A percentile compares a stretch with the other conserved stretches of the same genome.
Evolutionary conservation across 106 monocot genomes (phyloP).

Genomic region (Gastrodia elata): DNA sequence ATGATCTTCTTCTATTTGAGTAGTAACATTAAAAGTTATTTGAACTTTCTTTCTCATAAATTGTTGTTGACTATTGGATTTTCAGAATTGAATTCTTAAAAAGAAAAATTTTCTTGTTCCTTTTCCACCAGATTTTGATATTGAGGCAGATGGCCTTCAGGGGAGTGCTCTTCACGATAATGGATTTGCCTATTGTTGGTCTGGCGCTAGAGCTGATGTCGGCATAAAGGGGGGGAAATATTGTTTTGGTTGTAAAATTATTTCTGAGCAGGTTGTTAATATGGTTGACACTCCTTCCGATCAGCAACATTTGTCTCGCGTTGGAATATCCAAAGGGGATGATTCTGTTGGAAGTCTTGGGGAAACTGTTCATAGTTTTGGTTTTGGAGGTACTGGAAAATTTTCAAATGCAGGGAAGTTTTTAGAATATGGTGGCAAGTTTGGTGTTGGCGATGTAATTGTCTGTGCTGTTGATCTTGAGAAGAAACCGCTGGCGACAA

Average conservation of each 20-base stretch:
- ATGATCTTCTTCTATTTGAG: not conserved
- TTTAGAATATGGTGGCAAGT: constrained; percentile 45
- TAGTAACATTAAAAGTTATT: not conserved
- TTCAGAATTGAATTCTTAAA: not conserved
- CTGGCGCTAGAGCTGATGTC: constrained; percentile 62
- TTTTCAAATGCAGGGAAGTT: constrained; percentile 44
- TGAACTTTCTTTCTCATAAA: not conserved
- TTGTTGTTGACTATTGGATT: not conserved
- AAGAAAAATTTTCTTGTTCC: not conserved
- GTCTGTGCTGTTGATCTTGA: constrained; percentile 60
- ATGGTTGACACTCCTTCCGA: constrained; percentile 47
- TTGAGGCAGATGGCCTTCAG: constrained; percentile 37
- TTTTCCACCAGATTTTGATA: constrained; percentile 39
- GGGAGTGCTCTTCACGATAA: constrained; percentile 42
- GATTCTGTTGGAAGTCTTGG: constrained; percentile 54
- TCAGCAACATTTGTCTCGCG: constrained; percentile 50
- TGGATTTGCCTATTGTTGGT: constrained; percentile 84
- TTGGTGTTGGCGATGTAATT: constrained; percentile 50
- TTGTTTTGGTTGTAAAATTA: constrained; percentile 68
- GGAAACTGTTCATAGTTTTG: constrained; percentile 48
- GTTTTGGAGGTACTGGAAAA: constrained; percentile 70
- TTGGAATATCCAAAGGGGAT: constrained; percentile 59
- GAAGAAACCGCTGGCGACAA: constrained; percentile 27
- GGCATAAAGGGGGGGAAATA: constrained; percentile 61
- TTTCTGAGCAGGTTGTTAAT: constrained; percentile 42